Evolutionary conservation across 2,329 filamentous ascomycete species (phyloP).

Genomic region (Periglandula ipomoeae): DNA sequence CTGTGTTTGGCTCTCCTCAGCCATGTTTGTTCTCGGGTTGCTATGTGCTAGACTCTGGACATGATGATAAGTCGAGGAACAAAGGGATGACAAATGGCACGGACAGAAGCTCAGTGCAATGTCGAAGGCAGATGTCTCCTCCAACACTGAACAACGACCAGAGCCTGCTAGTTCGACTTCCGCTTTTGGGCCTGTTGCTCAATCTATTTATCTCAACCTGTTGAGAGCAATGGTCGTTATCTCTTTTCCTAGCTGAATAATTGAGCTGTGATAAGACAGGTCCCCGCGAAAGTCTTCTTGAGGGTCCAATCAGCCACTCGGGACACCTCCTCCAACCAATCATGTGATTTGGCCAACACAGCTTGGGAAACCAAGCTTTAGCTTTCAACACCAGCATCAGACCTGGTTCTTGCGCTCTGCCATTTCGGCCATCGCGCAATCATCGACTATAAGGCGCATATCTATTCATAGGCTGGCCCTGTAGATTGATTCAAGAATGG

Average conservation of each 20-base stretch:
- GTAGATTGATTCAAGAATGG: not conserved
- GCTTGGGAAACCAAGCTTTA: not conserved
- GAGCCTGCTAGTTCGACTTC: too few relatives aligned
- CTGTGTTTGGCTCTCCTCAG: not conserved
- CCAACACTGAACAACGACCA: too few relatives aligned
- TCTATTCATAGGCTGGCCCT: too few relatives aligned
- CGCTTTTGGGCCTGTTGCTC: too few relatives aligned
- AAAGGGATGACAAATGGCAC: not conserved
- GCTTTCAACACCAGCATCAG: not conserved
- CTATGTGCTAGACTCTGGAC: not conserved
- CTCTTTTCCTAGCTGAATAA: not conserved
- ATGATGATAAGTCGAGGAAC: not conserved
- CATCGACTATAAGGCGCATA: not conserved
- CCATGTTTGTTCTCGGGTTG: conserved; percentile 1
- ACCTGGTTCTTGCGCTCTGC: not conserved
- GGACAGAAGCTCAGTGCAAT: too few relatives aligned
- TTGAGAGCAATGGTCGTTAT: not conserved
- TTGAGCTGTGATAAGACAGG: conserved; percentile 3
- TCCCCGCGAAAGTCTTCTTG: not conserved
- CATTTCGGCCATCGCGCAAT: not conserved
- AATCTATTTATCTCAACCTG: too few relatives aligned
- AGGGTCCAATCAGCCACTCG: not conserved
- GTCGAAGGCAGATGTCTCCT: too few relatives aligned
- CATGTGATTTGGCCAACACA: conserved; percentile 8
- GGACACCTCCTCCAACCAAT: conserved; percentile 7